Evolutionary conservation across 768 basidiomycete species (phyloP), one percentile per base, ranked within the genome.

Genomic region (Hericium rajendrae): DNA sequence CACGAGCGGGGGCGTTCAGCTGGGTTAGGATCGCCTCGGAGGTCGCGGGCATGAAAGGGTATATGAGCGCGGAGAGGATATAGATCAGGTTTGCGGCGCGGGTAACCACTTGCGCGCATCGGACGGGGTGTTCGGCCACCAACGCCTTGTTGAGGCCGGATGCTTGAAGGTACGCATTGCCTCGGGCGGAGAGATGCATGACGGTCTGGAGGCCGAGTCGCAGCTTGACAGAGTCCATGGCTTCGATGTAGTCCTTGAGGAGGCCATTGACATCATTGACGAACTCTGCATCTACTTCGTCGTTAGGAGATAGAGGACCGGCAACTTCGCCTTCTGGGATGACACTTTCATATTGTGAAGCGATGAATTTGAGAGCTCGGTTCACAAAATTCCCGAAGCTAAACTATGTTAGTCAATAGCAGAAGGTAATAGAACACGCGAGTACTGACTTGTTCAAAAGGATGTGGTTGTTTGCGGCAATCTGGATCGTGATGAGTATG

Each of bases 341-440:
- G 46, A 86, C 72, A 51, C 88, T 72, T 54, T 84, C 80, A 67
- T 86, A 95, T 67, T 92, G 91, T 5, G 90, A 86, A 6, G 86
- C 81, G 32, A 93, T 81, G 68, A 99, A 99, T 71, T 97, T 97
- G 68, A 98, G 76, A 16, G 83, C 78, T 26, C 97, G 88, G 71
- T 99, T 99, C 62, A 98, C 89, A 65, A 97, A 98, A 75, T 99
- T 99, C 48, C 97, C 97, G 64, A 99, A 89, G 73, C 91, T 92
- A 55, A 38, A 8, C 18, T 6, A 12, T 4, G 15, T 28, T 52
- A 41, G 53, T 16, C 20, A 37, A 57, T 38, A n/a, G 8, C 13
- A 5, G 4, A 22, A 15, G 3, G 24, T 13, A 32, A 20, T 24
- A 20, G 24, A 16, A 11, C 11, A 40, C 32, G 38, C 2, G 24